Base-by-base conservation (phyloP, 768 basidiomycete genomes). In the Galerina sulciceps region DNA sequence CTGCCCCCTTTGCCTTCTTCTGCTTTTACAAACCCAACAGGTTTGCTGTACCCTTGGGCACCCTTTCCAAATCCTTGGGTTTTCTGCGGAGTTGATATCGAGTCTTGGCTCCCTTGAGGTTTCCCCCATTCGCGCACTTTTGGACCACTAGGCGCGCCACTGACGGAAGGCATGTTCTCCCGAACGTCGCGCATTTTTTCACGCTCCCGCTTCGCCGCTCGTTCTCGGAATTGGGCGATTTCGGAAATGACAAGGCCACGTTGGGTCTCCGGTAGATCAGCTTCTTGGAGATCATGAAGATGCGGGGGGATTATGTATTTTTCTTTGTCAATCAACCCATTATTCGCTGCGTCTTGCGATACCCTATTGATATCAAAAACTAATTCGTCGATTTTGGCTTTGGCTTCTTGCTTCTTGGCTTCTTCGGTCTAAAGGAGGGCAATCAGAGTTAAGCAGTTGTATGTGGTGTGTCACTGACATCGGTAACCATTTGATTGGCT, bases 281-380 rank as follows among this genome's bases (percentile, higher is more conserved):
- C 93, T 76, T 97, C 95, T 69, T 94, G 91, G 42, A 99, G 82
- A 75, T 99, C 97, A 74, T 94, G 93, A 17, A 99, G 83, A 75
- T 99, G 97, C n/a, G 93, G 92, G 22, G 94, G 94, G 42, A 97
- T 93, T 61, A 93, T 83, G 71, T 93, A 92, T 82, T 89, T 88
- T 75, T 94, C 91, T 68, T 90, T 89, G 74, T 92, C 89, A 53
- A 86, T 84, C 38, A 86, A 80, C n/a, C 89, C 89, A 57, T 72
- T 87, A 60, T 85, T 86, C 1, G 91, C 88, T 3, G 89, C 87
- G 46, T 92, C 90, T 70, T 89, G 86, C 4, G 90, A 90, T 18
- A 81, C 73, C 38, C 84, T 82, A 61, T 87, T 88, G 67, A 94
- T 90, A 60, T 92, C 88, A 13, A 78, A 78, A 31, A 94, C 82